phyloP scores from a whole-genome alignment of 2,329 filamentous ascomycete genomes.

The Talaromyces marneffei region DNA sequence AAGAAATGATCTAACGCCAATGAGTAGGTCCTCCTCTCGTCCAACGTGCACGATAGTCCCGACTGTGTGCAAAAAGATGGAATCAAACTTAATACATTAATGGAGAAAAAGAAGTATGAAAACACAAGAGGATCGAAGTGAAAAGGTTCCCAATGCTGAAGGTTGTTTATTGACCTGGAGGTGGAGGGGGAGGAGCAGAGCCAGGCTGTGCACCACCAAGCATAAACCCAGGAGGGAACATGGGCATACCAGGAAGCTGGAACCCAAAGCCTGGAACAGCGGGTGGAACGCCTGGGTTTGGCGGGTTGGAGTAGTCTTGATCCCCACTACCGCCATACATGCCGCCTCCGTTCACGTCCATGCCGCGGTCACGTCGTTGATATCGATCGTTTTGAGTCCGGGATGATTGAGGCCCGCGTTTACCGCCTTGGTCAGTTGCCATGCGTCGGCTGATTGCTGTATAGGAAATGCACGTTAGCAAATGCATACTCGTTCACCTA shows the following conservation, averaged over 20 bases:
- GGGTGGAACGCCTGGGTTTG: slow-evolving; percentile 48
- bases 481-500: neutral
- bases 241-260: slow-evolving; percentile 45
- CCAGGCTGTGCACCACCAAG: slow-evolving; percentile 34
- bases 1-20: neutral
- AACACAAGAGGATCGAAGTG: neutral
- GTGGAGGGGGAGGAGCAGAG: slow-evolving; percentile 30
- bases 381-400: slow-evolving; percentile 32
- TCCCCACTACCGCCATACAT: slow-evolving; percentile 25
- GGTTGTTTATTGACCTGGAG: slow-evolving; percentile 28
- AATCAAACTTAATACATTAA: neutral
- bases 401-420: slow-evolving; percentile 45
- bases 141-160: neutral
- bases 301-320: slow-evolving; percentile 32
- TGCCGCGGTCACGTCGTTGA: slow-evolving; percentile 29
- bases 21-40: neutral
- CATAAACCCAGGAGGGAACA: slow-evolving; percentile 46
- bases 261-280: slow-evolving; percentile 53
- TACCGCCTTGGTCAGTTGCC: slow-evolving; percentile 46
- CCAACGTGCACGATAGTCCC: neutral
- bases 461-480: slow-evolving; percentile 1
- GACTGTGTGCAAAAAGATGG: neutral
- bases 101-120: neutral
- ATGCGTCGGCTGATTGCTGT: slow-evolving; percentile 48
- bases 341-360: slow-evolving; percentile 25